These are phyloP conservation scores for Dioszegia aurantiaca DNA, from an alignment of 768 basidiomycete species.

Conservation along the genomic window DNA sequence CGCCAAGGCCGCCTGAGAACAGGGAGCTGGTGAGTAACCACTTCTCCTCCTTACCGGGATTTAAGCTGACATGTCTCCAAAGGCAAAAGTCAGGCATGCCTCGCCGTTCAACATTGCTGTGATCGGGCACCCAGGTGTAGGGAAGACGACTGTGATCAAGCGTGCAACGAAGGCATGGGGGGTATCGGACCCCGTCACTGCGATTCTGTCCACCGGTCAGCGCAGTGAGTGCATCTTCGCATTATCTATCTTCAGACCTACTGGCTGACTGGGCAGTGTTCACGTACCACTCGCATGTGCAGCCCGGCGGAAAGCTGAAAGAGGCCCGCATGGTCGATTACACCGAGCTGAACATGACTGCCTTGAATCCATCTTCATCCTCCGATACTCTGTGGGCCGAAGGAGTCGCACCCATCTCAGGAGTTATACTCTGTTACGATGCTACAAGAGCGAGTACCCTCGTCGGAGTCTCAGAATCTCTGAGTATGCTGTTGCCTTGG, in stretches of 20 bases:
- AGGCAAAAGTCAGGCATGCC: slow-evolving; percentile 11
- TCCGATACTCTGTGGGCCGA: slow-evolving; percentile 30
- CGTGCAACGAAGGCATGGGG: slow-evolving; percentile 68
- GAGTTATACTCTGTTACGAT: slow-evolving; percentile 83
- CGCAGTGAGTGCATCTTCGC: slow-evolving; percentile 28
- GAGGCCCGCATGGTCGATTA: slow-evolving; percentile 39
- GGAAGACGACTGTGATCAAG: slow-evolving; percentile 77
- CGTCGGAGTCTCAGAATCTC: slow-evolving; percentile 63
- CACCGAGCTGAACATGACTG: slow-evolving; percentile 47
- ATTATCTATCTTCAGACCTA: background rate
- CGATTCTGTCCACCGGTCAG: slow-evolving; percentile 23
- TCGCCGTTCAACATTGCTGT: slow-evolving; percentile 60
- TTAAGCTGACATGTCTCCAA: slow-evolving; percentile 12
- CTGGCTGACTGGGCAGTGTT: slow-evolving; percentile 21
- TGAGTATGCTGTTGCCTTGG: slow-evolving; percentile 60
- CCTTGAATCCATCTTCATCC: slow-evolving; percentile 39
- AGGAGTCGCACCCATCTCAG: slow-evolving; percentile 64
- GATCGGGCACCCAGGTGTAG: slow-evolving; percentile 72
- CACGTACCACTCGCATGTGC: slow-evolving; percentile 30
- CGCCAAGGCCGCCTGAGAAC: too few relatives aligned
- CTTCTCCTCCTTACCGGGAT: too few relatives aligned
- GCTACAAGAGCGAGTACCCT: slow-evolving; percentile 65
- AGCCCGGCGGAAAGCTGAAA: slow-evolving; percentile 40
- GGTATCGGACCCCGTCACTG: slow-evolving; percentile 21
- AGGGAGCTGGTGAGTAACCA: too few relatives aligned